Conservation (phyloP, 129 eudicot genomes). For the Heracleum sosnowskyi region DNA sequence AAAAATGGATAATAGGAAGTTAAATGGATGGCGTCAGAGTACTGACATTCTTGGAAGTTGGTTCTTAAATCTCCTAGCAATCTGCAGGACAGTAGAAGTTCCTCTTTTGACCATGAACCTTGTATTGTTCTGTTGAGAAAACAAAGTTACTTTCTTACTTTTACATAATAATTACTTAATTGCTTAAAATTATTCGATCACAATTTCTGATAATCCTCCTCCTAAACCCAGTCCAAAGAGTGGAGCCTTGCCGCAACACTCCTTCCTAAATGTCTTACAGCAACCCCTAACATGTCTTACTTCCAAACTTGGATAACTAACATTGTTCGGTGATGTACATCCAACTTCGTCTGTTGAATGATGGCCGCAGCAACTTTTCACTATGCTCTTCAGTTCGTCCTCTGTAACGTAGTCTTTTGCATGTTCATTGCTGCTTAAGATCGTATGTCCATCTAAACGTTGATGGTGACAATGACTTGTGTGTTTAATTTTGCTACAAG, state of each 20-base stretch:
- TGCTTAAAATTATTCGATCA: conserved; percentile 31
- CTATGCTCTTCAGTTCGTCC: conserved; percentile 31
- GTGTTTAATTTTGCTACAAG: conserved; percentile 7
- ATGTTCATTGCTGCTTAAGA: conserved; percentile 5
- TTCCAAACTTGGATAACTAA: conserved; percentile 14
- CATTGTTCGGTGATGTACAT: neutral
- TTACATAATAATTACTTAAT: neutral
- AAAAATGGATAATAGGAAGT: no score
- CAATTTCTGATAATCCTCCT: conserved; percentile 61
- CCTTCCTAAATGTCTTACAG: conserved; percentile 45
- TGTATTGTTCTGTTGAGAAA: neutral
- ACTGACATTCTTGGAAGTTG: no score
- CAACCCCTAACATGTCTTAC: conserved; percentile 30
- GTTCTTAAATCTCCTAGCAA: no score
- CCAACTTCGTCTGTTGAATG: neutral
- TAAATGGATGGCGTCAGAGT: no score
- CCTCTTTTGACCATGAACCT: neutral
- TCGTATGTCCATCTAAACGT: conserved; percentile 1
- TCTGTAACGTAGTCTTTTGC: conserved; percentile 23
- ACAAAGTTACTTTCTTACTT: neutral
- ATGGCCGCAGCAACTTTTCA: conserved; percentile 31
- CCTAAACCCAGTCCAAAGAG: conserved; percentile 22
- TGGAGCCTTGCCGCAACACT: conserved; percentile 42
- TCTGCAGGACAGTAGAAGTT: no score
- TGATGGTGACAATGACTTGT: conserved; percentile 17